phyloP scores from a whole-genome alignment of 2,329 filamentous ascomycete genomes.

The Sporothrix pseudoabietina region DNA sequence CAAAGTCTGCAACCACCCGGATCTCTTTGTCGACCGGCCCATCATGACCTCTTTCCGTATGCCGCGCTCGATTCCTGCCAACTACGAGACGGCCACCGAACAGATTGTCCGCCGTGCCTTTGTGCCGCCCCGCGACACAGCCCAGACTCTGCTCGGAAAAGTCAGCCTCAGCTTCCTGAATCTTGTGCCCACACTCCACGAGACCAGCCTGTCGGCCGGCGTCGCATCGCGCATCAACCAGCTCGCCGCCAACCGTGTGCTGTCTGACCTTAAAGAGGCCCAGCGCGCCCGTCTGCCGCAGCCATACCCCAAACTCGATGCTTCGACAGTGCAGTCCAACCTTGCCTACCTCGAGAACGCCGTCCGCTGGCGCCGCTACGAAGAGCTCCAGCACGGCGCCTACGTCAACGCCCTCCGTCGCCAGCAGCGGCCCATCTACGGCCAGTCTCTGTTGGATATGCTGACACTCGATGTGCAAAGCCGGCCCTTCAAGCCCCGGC shows the following conservation, averaged over 20 bases:
- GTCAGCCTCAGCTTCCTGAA: constrained; percentile 79
- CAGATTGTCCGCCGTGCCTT: constrained; percentile 61
- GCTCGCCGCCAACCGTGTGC: constrained; percentile 68
- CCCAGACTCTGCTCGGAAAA: constrained; percentile 30
- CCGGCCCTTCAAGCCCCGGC: constrained; percentile 61
- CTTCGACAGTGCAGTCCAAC: constrained; percentile 68
- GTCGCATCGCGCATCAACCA: constrained; percentile 60
- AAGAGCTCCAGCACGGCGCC: constrained; percentile 77
- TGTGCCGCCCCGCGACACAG: constrained; percentile 50
- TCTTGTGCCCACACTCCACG: constrained; percentile 71
- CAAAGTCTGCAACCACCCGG: constrained; percentile 97
- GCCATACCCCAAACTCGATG: constrained; percentile 59
- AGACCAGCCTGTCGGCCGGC: constrained; percentile 63
- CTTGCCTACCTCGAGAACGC: constrained; percentile 73
- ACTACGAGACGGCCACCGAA: constrained; percentile 70
- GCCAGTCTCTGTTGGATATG: constrained; percentile 73
- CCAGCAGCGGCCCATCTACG: constrained; percentile 79
- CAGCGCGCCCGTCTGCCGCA: constrained; percentile 66
- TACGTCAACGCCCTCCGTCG: constrained; percentile 80
- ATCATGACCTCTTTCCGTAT: constrained; percentile 98
- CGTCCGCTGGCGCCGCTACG: constrained; percentile 68
- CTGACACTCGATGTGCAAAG: constrained; percentile 65
- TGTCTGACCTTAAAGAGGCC: constrained; percentile 71
- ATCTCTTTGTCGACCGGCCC: constrained; percentile 91
- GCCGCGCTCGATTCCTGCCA: constrained; percentile 72